Conservation (phyloP, 225 moss, liverwort and hornwort genomes). For the Thuidium tamariscinum region DNA sequence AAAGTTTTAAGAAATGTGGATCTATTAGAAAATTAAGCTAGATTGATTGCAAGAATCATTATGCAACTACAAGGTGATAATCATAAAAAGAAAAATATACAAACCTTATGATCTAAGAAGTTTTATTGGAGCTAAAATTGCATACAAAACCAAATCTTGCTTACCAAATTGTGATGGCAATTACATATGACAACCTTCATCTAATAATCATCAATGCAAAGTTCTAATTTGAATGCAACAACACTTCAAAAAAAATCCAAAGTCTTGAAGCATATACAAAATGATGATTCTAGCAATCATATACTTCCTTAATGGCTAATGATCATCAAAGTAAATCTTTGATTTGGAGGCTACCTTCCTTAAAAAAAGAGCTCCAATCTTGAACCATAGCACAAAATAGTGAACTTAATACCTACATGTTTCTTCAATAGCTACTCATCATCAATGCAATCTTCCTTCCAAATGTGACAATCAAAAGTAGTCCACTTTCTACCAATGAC, state of each 20-base stretch:
- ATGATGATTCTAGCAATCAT: too few species aligned
- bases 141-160: background rate
- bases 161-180: background rate
- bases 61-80: background rate
- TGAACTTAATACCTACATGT: background rate
- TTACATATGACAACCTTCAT: background rate
- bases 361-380: too few species aligned
- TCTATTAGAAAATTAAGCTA: background rate
- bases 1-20: too few species aligned
- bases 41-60: background rate
- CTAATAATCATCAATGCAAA: background rate
- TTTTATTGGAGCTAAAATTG: background rate
- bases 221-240: background rate
- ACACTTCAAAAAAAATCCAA: too few species aligned
- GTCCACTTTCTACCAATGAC: background rate
- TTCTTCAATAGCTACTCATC: background rate
- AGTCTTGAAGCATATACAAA: too few species aligned
- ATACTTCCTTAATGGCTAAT: too few species aligned
- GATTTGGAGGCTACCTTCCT: background rate
- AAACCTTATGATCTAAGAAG: background rate
- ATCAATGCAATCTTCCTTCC: background rate
- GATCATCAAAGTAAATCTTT: too few species aligned
- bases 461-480: background rate
- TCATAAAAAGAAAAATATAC: background rate
- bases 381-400: background rate